A percentile compares a stretch with the other conserved stretches of the same genome.
These are phyloP conservation scores for Plasmopara muralis DNA, from an alignment of 352 stramenopile species.

Conservation along the genomic window DNA sequence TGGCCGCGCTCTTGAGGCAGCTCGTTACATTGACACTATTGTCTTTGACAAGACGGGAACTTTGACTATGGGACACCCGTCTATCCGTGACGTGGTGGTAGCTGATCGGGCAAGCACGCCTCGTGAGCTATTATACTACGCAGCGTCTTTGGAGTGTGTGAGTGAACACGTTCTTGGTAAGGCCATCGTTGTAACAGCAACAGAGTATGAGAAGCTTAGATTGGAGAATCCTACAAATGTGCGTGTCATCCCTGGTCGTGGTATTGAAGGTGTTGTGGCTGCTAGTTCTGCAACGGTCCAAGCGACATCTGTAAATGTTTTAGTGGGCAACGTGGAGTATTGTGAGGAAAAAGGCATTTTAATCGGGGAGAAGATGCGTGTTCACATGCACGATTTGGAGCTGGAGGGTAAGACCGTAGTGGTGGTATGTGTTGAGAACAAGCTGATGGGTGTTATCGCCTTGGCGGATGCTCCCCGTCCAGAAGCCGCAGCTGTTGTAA, in stretches of 20 bases:
- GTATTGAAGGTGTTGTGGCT: conserved; percentile 61
- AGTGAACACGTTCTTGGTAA: conserved; percentile 84
- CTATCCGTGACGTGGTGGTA: conserved; percentile 71
- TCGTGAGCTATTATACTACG: conserved; percentile 73
- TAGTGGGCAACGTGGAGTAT: conserved; percentile 76
- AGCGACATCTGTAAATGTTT: conserved; percentile 29
- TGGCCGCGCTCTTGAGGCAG: conserved; percentile 68
- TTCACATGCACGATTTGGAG: conserved; percentile 76
- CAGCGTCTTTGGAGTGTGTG: conserved; percentile 68
- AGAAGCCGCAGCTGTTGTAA: conserved; percentile 66
- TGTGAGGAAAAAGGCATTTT: conserved; percentile 74
- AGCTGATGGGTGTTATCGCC: conserved; percentile 67
- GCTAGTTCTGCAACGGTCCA: conserved; percentile 15
- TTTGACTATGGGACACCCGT: conserved; percentile 79
- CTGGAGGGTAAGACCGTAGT: conserved; percentile 84
- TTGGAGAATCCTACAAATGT: conserved; percentile 70
- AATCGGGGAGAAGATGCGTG: conserved; percentile 49
- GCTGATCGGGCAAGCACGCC: conserved; percentile 54
- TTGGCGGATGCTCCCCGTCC: conserved; percentile 68
- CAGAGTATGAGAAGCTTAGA: conserved; percentile 66
- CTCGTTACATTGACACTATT: conserved; percentile 77
- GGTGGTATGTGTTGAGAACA: conserved; percentile 61
- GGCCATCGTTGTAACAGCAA: conserved; percentile 71
- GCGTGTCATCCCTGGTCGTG: conserved; percentile 66
- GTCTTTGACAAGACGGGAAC: conserved; percentile 94